Evolutionary conservation across 805 yeast species (phyloP).

Genomic region (Teunomyces cretensis): DNA sequence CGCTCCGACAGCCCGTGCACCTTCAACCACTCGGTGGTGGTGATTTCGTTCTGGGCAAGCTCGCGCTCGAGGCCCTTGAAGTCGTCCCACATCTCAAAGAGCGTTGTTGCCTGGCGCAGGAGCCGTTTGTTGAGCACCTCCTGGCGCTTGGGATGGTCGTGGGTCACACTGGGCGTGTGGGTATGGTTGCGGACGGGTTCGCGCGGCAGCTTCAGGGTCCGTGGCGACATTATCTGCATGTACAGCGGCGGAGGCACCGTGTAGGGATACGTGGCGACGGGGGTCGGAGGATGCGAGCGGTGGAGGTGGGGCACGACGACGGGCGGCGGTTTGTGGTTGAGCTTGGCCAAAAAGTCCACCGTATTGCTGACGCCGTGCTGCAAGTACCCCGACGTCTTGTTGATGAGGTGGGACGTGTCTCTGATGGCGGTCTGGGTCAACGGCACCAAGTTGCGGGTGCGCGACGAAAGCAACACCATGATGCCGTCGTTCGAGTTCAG

Average conservation of each 20-base stretch:
- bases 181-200: background rate
- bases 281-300: background rate
- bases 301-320: background rate
- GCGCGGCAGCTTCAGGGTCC: background rate
- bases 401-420: constrained; percentile 7
- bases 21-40: constrained; percentile 30
- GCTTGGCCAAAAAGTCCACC: constrained; percentile 14
- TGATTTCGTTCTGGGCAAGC: constrained; percentile 21
- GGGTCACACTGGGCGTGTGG: background rate
- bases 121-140: constrained; percentile 21
- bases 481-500: constrained; percentile 14
- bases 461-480: constrained; percentile 12
- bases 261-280: background rate
- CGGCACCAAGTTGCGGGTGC: constrained; percentile 12
- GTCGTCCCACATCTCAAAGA: constrained; percentile 36
- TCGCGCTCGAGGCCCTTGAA: constrained; percentile 26
- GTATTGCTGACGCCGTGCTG: constrained; percentile 16
- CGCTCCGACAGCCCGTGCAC: constrained; percentile 30
- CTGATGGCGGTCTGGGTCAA: constrained; percentile 14
- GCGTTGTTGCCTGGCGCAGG: constrained; percentile 26
- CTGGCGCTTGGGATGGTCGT: constrained; percentile 13
- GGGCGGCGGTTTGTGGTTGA: no score
- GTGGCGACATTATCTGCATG: constrained; percentile 1
- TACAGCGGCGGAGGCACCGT: constrained; percentile 7
- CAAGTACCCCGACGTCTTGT: constrained; percentile 6